Evolutionary conservation across 148 eudicot genomes (phyloP), one percentile per base, ranked within the genome.

Genomic region (Limonium bicolor): DNA sequence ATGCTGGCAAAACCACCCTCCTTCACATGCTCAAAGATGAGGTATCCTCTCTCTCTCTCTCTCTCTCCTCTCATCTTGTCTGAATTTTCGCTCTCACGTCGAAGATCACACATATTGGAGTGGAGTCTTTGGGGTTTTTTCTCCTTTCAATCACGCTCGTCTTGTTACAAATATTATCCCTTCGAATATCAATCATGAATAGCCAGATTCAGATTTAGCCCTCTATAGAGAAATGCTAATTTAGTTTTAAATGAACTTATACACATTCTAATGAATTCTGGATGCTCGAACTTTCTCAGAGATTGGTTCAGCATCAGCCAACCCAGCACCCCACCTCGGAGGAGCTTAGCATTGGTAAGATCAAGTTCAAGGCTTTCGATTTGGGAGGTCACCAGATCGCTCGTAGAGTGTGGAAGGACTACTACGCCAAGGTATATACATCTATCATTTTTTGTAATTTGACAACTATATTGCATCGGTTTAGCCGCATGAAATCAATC

Each of bases 331-430:
- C 88, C 24, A 80, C 88, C n/a, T 80, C 82, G 4, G 88, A 80
- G 42, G 88, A 80, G 48, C 45, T 75, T 58, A 72, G 75, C 41
- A 76, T 80, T 24, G 83, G 80, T 20, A 70, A 70, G 44, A 73
- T 80, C 35, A 80, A 76, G 55, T 80, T 80, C 28, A 72, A 80
- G 53, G 83, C 90, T 18, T 80, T 76, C 53, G 83, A 76, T 72
- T 70, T 76, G 53, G 90, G 88, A n/a, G 88, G 88, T 33, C 88
- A 72, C 42, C 74, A 61, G 70, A 76, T 79, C 55, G 82, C 87
- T 37, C 78, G 87, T 22, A 39, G 82, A 33, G 80, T 75, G 47
- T 76, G 82, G 88, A 76, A 66, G 53, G 82, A 80, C 49, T 75
- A 80, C 42, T 80, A 80, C 58, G 77, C 82, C 33, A 50, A 76